phyloP scores from a whole-genome alignment of 208 protist genomes.

The Crithidia sp. region DNA sequence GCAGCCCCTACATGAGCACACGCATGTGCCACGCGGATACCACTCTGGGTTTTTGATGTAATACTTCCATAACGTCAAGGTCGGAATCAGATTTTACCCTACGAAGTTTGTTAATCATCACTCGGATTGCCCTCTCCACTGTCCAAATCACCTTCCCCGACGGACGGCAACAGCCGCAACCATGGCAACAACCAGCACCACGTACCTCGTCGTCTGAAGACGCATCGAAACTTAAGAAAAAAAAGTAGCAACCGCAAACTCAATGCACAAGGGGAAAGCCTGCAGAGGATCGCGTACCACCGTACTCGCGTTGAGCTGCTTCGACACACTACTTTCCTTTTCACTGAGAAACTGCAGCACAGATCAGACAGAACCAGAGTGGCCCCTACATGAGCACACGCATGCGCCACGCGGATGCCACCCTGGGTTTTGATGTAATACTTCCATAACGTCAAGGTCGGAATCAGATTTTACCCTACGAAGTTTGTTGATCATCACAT shows the following conservation, averaged over 20 bases:
- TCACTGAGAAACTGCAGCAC: no score
- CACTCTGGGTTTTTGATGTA: neutral
- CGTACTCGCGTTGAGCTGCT: no score
- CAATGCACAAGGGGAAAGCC: no score
- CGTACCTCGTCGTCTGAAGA: no score
- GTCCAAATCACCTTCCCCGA: no score
- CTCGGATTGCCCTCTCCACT: no score
- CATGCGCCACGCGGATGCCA: neutral
- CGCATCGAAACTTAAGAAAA: no score
- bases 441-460: constrained; percentile 37
- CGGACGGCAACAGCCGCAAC: no score
- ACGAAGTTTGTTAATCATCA: constrained; percentile 41
- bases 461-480: constrained; percentile 70
- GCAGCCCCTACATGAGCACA: constrained; percentile 1
- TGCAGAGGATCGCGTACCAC: no score
- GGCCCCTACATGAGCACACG: neutral
- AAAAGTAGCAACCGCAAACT: no score
- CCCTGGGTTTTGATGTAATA: constrained; percentile 6
- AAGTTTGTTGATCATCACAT: constrained; percentile 30
- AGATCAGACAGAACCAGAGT: neutral
- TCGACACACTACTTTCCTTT: no score
- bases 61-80: constrained; percentile 34
- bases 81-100: constrained; percentile 66
- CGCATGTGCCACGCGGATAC: neutral
- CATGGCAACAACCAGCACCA: no score